phyloP scores from a whole-genome alignment of 176 grass and related monocot species.

The Thinopyrum elongatum region DNA sequence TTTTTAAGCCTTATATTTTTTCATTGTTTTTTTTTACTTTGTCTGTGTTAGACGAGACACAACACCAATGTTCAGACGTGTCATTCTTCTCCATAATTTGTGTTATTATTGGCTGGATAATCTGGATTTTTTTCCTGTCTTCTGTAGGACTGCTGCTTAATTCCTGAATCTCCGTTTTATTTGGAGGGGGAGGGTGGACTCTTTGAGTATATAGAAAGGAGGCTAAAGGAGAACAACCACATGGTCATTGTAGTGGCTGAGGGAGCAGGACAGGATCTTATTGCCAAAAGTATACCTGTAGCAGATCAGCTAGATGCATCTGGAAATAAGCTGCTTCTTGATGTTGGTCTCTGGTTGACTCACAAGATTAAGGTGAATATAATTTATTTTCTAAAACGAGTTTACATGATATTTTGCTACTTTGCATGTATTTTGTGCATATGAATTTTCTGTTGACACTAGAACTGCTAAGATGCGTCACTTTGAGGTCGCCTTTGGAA shows the following conservation, averaged over 20 bases:
- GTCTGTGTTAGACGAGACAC: constrained; percentile 16
- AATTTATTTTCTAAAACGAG: neutral
- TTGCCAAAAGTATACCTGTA: constrained; percentile 70
- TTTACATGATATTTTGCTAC: neutral
- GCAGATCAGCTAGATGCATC: constrained; percentile 76
- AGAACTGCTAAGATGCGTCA: neutral
- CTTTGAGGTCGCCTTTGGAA: constrained; percentile 7
- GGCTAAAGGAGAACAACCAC: constrained; percentile 89
- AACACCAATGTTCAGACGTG: neutral
- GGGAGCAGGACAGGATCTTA: constrained; percentile 90
- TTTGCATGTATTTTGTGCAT: neutral
- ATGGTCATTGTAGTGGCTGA: constrained; percentile 97
- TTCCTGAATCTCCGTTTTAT: constrained; percentile 94
- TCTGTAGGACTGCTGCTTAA: constrained; percentile 92
- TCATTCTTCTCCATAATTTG: neutral
- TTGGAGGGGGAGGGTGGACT: constrained; percentile 87
- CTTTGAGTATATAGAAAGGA: constrained; percentile 80
- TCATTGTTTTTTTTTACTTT: neutral
- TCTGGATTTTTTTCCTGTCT: neutral
- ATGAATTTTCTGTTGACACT: neutral
- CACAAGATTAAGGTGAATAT: constrained; percentile 84
- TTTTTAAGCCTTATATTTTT: neutral
- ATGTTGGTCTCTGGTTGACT: constrained; percentile 96
- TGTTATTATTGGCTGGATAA: constrained; percentile 16
- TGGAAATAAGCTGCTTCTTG: constrained; percentile 93